Conservation (phyloP, 2,329 filamentous ascomycete species). For the Lecanosticta acicola region DNA sequence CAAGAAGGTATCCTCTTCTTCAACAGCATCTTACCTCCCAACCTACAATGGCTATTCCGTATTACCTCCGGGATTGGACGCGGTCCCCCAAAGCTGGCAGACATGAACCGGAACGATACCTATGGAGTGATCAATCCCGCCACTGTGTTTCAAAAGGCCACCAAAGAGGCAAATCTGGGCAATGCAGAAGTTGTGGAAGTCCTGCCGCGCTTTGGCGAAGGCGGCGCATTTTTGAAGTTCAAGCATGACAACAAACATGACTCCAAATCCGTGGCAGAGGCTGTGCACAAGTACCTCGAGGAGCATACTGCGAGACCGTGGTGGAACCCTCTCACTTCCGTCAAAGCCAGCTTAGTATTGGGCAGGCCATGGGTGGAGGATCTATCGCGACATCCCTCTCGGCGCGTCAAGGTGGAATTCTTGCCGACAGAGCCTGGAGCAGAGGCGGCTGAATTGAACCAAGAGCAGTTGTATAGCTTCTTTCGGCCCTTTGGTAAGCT, state of each 20-base stretch:
- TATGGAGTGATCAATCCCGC: conserved; percentile 51
- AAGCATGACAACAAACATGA: conserved; percentile 47
- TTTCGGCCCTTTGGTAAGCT: conserved; percentile 91
- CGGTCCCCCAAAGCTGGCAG: conserved; percentile 6
- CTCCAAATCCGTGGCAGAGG: conserved; percentile 54
- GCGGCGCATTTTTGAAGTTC: conserved; percentile 89
- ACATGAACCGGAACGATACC: conserved; percentile 12
- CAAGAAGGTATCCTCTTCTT: conserved; percentile 86
- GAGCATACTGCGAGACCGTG: conserved; percentile 74
- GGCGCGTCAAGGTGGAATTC: conserved; percentile 76
- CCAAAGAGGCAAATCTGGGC: conserved; percentile 23
- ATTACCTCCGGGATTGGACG: conserved; percentile 43
- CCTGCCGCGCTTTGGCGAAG: conserved; percentile 79
- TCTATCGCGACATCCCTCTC: conserved; percentile 72
- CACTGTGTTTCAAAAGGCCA: conserved; percentile 46
- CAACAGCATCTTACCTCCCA: conserved; percentile 83
- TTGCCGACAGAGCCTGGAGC: conserved; percentile 65
- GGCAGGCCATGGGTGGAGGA: conserved; percentile 94
- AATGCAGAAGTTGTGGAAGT: conserved; percentile 69
- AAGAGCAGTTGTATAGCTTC: conserved; percentile 79
- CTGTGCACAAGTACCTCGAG: conserved; percentile 58
- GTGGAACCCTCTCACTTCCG: conserved; percentile 75
- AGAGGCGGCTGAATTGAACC: conserved; percentile 69
- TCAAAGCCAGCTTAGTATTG: conserved; percentile 67
- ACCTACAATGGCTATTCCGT: conserved; percentile 58